phyloP scores from a whole-genome alignment of 2,329 filamentous ascomycete genomes.

The Alternaria sp. region DNA sequence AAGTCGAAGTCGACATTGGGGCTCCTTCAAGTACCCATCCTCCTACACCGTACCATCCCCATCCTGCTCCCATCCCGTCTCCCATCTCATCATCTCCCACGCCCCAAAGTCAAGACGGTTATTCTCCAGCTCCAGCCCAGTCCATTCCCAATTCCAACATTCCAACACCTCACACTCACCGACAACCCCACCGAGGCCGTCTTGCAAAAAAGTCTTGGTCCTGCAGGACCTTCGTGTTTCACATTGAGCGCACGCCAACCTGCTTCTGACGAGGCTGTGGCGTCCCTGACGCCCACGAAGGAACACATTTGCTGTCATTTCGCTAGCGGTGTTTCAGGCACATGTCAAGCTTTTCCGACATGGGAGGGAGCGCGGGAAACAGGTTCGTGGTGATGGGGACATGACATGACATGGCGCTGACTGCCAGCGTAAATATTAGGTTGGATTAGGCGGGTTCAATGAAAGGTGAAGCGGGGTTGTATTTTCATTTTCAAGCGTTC shows the following conservation, averaged over 20 bases:
- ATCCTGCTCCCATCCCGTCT: too few species aligned
- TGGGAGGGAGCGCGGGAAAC: background rate
- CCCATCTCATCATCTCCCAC: background rate
- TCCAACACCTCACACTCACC: background rate
- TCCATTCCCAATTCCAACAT: too few species aligned
- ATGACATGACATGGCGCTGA: background rate
- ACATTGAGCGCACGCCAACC: background rate
- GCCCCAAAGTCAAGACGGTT: background rate
- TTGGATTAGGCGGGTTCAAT: background rate
- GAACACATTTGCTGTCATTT: background rate
- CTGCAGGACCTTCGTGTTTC: background rate
- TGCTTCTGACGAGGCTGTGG: background rate
- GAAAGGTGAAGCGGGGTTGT: background rate
- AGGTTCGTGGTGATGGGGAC: background rate
- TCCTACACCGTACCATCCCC: background rate
- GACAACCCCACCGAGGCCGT: background rate
- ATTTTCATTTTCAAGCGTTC: background rate
- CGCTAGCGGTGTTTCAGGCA: background rate
- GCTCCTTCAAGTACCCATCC: background rate
- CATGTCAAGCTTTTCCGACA: background rate
- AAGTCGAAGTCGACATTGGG: background rate
- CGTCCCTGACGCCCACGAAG: background rate
- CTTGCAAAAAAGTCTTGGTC: background rate
- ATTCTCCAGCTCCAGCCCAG: background rate
- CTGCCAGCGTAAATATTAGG: too few species aligned